Percentiles rank a stretch among this genome's conserved stretches.
Evolutionary conservation across 352 stramenopile species (phyloP).

Genomic region (Phytophthora boehmeriae): DNA sequence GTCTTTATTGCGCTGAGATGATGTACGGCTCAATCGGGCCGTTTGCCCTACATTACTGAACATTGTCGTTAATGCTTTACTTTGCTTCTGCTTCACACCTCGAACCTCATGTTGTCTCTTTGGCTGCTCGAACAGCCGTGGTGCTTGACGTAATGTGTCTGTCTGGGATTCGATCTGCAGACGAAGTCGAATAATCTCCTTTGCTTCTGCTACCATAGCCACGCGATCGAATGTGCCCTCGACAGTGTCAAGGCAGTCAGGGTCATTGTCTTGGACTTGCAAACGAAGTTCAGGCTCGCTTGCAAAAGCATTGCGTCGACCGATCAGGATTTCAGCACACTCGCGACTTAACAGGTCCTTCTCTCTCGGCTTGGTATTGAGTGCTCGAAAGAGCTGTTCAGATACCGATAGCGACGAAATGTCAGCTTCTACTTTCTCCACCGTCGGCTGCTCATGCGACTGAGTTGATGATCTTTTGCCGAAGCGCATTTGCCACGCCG

Average conservation of each 20-base stretch:
- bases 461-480: constrained; percentile 37
- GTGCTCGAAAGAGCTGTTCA: constrained; percentile 42
- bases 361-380: constrained; percentile 31
- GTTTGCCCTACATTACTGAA: background rate
- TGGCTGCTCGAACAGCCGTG: background rate
- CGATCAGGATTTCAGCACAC: constrained; percentile 60
- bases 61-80: background rate
- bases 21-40: background rate
- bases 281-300: constrained; percentile 32
- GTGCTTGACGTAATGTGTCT: constrained; percentile 34
- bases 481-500: constrained; percentile 68
- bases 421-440: constrained; percentile 2
- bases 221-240: constrained; percentile 2
- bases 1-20: background rate
- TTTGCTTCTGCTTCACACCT: background rate
- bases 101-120: constrained; percentile 9
- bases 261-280: constrained; percentile 2
- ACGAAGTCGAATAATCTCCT: constrained; percentile 54
- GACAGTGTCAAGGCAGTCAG: background rate
- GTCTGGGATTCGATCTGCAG: constrained; percentile 53
- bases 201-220: constrained; percentile 28
- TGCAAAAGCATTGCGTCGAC: constrained; percentile 60
- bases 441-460: background rate
- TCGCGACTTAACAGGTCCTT: constrained; percentile 41
- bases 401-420: constrained; percentile 38